Evolutionary conservation across 768 basidiomycete genomes (phyloP), one percentile per base, ranked within the genome.

Genomic region (Amanita exitialis): DNA sequence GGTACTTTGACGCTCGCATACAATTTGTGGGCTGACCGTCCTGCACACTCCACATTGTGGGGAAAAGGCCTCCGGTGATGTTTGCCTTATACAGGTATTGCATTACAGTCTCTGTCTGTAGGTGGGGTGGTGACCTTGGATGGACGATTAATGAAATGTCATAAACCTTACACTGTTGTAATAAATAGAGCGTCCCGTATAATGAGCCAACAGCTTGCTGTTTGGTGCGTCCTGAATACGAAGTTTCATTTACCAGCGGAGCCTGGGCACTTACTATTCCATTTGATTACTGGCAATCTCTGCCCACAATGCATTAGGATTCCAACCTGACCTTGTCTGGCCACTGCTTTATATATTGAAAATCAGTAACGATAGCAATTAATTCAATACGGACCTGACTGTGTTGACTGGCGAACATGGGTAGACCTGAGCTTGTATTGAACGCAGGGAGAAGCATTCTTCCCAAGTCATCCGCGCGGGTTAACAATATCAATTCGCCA

Each of bases 121-220:
- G 62, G 61, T 10, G 69, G 12, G 69, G 60, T 52, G 39, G 12
- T 12, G 25, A 25, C 34, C 18, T 12, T 18, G 3, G 16, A 23
- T 1, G 16, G 28, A 13, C 9, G 4, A 28, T 30, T 2, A 9
- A 28, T 16, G 16, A 9, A 30, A 10, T 28, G 15, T 16, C 28
- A 9, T 28, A 10, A 30, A 10, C 20, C 48, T 20, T 35, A 71
- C 74, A 61, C 68, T 73, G 53, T 79, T 71, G 53, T 68, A 76
- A 62, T 83, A 85, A 38, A 75, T 74, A 28, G 75, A 67, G 51
- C 84, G 79, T 6, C 83, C 85, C 1, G 87, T 90, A 3, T 85
- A 61, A 61, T 86, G 79, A 3, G 85, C 85, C 0, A 92, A 74
- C 56, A 90, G 90, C 83, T 90, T 50, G 77, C 87, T 44, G 8